Evolutionary conservation across 148 eudicot species (phyloP), one percentile per base, ranked within the genome.

Genomic region (Rhododendron ferrugineum): DNA sequence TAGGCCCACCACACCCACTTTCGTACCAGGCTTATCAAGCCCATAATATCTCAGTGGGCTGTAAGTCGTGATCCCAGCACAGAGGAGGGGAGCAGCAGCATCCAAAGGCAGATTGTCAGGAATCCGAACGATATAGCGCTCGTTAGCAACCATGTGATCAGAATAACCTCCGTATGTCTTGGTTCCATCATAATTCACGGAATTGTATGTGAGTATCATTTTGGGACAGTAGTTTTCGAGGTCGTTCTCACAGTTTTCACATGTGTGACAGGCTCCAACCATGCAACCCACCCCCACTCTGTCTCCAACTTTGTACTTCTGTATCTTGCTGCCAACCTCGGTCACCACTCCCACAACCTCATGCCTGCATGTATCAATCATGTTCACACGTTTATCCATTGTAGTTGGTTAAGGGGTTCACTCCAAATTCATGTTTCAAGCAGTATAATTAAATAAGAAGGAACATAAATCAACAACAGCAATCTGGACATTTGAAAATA

Each of bases 141-240:
- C 90, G 20, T 90, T 84, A 2, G 83, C 80, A 18, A 88, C 87
- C 44, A 90, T 86, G 4, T 78, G 83, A 50, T 90, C 86, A 9
- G 90, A 90, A 79, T 82, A 90, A 14, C 91, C 91, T 23, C 91
- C 91, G 16, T 88, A 79, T 44, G 91, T 89, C 1, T 28, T n/a
- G 70, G 84, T 66, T 82, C 84, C 84, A 81, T 86, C 87, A 81
- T 1, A 36, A 28, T 86, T 8, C 15, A 22, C 20, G 23, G n/a
- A 7, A 3, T 50, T 82, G 56, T 81, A 81, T 3, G 87, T 81
- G 6, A 1, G 42, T 20, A 86, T 58, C 73, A 11, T 23, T 37
- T 64, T 47, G 4, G 84, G 72, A 23, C 87, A 86, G 26, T 81
- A 86, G 22, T 86, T 80, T 73, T 86, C 87, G 6, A 81, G 56